Evolutionary conservation across 2,329 filamentous ascomycete genomes (phyloP), one percentile per base, ranked within the genome.

Genomic region (Onygenales sp.): DNA sequence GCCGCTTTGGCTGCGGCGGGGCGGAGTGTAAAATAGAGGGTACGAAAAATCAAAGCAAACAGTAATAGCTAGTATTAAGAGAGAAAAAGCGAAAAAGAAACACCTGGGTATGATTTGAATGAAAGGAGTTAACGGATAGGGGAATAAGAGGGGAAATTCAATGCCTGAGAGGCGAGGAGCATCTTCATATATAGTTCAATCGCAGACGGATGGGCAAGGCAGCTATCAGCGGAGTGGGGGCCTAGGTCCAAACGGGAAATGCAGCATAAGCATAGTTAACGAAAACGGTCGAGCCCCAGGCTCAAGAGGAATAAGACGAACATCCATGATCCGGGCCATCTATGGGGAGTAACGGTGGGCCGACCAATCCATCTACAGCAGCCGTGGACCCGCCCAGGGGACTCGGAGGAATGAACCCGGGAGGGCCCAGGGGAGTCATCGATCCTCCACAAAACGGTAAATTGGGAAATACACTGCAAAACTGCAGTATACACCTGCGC

Each of bases 141-240:
- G 7, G 17, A 6, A 49, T 27, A 27, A 49, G 36, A 32, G 31
- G 13, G 13, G 5, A 9, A 49, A 49, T 11, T 40, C 11, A 40
- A 27, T 34, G 4, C 17, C 40, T 8, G 14, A 32, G 36, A 39
- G 47, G 47, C 21, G 47, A 39, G 34, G n/a, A 49, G 17, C 21
- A 32, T n/a, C 36, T 7, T 27, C 36, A 49, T 49, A 49, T 49
- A 49, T 49, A 49, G 11, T 11, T 40, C 47, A 40, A 49, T 40
- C 31, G 34, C 6, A 14, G 40, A 14, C 13, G 32, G 5, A 49
- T 34, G 6, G 21, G 21, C 17, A 40, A 49, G 47, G 47, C 34
- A 39, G 11, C 17, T 48, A 37, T n/a, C 17, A 49, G 34, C 10
- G 34, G 36, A 8, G 47, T 14, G 36, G 45, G 37, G 21, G 33